Conservation (phyloP, 495 filamentous ascomycete genomes). For the Geopyxis carbonaria region DNA sequence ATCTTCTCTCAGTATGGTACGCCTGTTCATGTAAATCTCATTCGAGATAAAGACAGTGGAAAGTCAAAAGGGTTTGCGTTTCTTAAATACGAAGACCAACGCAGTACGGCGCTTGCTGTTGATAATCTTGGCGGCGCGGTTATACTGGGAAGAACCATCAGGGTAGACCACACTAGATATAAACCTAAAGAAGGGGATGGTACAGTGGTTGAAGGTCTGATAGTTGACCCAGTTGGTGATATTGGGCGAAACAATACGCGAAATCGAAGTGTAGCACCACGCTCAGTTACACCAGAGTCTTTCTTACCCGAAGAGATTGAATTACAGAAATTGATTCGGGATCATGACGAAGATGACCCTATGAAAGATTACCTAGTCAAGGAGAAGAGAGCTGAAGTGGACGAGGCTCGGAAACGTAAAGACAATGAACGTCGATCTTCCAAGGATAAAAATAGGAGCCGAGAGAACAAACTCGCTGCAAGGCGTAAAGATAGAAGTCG, state of each 20-base stretch:
- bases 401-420: conserved; percentile 38
- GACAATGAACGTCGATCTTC: not conserved
- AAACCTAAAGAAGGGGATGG: conserved; percentile 53
- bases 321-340: conserved; percentile 51
- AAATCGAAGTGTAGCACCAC: too few species aligned
- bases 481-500: too few species aligned
- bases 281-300: conserved; percentile 12
- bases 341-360: conserved; percentile 89
- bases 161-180: conserved; percentile 86
- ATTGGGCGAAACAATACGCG: conserved; percentile 4
- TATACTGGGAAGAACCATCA: conserved; percentile 61
- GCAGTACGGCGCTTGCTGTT: conserved; percentile 85
- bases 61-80: conserved; percentile 87
- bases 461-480: too few species aligned
- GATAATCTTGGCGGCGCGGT: conserved; percentile 83
- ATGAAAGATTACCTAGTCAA: conserved; percentile 84
- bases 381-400: conserved; percentile 77
- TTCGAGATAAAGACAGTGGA: conserved; percentile 87
- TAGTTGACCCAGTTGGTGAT: not conserved
- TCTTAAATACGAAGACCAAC: conserved; percentile 96
- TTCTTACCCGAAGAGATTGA: conserved; percentile 58
- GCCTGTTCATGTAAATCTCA: conserved; percentile 74
- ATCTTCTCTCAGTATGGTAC: conserved; percentile 97
- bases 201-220: not conserved
- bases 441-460: too few species aligned